Base-by-base conservation (phyloP, 1,284 basidiomycete species). In the Apiotrichum mycotoxinovorans region DNA sequence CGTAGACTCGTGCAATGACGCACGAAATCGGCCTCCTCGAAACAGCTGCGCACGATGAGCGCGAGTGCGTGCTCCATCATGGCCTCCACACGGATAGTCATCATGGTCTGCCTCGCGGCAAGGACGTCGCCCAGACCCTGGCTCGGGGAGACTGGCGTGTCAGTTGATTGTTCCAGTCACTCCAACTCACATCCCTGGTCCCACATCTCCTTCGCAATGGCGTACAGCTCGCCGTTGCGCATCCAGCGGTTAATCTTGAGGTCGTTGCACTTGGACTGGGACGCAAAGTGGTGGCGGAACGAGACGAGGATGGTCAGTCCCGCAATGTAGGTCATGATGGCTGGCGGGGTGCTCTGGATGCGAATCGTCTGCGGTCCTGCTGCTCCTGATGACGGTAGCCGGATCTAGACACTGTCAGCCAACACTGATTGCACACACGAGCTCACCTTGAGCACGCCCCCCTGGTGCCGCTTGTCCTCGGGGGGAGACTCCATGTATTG, bases 1-100 rank as follows among this genome's bases (percentile, higher is more conserved):
- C 17, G 40, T 20, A 20, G n/a, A 3, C 5, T 9, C n/a, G 14
- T 12, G 3, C 3, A 8, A 22, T 27, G 12, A 25, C 68, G 56
- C 46, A 72, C 73, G 37, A 56, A 25, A 34, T 65, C 64, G 10
- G 62, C 65, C 10, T 61, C 62, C 2, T 56, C 55, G 26, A 66
- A 63, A 12, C 61, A 45, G 49, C 64, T 66, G 20, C 73, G 66
- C 34, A 58, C 68, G 18, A 72, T 47, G 18, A 66, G 51, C 2
- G 71, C 69, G 7, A 67, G 61, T 2, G 61, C 68, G 47, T 69
- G 57, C 54, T 75, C 73, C 49, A 75, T 52, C 67, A 70, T 66
- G n/a, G 64, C 57, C 43, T 72, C 73, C 2, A 58, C 69, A 9
- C 59, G 61, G 18, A 70, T 58, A 33, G 46, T 56, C 56, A 61